Conservation (phyloP, 176 grass and related monocot genomes). For the Phragmites australis region DNA sequence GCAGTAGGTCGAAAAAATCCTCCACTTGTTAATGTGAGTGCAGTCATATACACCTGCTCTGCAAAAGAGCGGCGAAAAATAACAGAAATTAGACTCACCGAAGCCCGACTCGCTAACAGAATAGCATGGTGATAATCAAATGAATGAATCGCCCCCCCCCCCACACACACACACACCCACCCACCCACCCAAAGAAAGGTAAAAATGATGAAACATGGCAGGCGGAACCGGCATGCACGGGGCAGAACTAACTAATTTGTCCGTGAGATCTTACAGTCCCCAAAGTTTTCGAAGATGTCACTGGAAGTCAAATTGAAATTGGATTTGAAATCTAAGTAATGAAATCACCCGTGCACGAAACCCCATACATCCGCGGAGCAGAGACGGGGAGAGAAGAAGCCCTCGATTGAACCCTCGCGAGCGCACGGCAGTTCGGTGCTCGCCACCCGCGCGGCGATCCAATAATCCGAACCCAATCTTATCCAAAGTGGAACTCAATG, state of each 20-base stretch:
- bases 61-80: not conserved
- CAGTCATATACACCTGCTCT: not conserved
- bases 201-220: not conserved
- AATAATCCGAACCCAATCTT: too few species aligned
- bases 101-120: not conserved
- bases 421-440: too few species aligned
- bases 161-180: too few species aligned
- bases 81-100: not conserved
- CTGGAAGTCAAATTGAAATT: not conserved
- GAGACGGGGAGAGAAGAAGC: not conserved
- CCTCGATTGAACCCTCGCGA: too few species aligned
- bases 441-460: too few species aligned
- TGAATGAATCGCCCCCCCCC: not conserved
- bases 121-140: not conserved
- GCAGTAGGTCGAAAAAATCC: not conserved
- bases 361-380: not conserved
- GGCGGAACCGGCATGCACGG: slow-evolving; percentile 16
- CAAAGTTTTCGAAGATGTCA: not conserved
- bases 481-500: too few species aligned
- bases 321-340: slow-evolving; percentile 14
- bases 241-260: not conserved
- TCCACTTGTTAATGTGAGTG: not conserved
- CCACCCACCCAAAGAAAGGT: too few species aligned
- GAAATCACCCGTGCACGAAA: not conserved
- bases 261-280: not conserved